A percentile compares a stretch with the other conserved stretches of the same genome.
Conservation (phyloP, 169 alveolate species). For the Cryptosporidium ubiquitum region DNA sequence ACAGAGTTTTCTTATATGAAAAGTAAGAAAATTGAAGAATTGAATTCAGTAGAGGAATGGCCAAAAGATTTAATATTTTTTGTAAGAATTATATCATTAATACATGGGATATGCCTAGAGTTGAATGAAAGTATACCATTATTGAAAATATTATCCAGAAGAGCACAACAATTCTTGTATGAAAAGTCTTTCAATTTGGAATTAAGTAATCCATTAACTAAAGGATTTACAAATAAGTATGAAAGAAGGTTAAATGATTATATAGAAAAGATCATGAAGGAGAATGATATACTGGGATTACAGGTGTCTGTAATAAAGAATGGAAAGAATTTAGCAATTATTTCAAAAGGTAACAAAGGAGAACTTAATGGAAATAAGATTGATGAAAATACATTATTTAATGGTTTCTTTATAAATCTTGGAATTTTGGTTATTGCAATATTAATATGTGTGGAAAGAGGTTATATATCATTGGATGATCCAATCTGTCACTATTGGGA, state of each 20-base stretch:
- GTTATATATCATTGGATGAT: conserved; percentile 75
- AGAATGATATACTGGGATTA: conserved; percentile 74
- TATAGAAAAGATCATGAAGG: not conserved
- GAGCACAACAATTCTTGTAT: conserved; percentile 77
- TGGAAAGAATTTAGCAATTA: conserved; percentile 72
- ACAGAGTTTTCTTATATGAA: conserved; percentile 63
- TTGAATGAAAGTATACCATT: conserved; percentile 82
- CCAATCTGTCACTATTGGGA: conserved; percentile 80
- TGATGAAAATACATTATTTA: conserved; percentile 19
- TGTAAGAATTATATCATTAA: conserved; percentile 84
- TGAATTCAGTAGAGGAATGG: conserved; percentile 84
- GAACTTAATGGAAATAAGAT: conserved; percentile 13
- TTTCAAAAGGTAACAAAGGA: conserved; percentile 79
- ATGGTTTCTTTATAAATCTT: conserved; percentile 38
- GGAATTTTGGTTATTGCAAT: conserved; percentile 78
- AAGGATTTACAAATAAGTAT: not conserved
- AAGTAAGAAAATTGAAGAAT: conserved; percentile 65
- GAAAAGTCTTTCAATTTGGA: not conserved
- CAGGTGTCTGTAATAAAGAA: conserved; percentile 78
- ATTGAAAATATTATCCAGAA: conserved; percentile 80
- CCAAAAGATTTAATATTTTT: conserved; percentile 85
- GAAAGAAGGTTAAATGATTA: conserved; percentile 20
- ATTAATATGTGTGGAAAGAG: conserved; percentile 77
- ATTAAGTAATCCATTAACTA: not conserved
- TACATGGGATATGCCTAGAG: conserved; percentile 85